Conservation (phyloP, 208 protist species). For the Leptomonas pyrrhocoris region DNA sequence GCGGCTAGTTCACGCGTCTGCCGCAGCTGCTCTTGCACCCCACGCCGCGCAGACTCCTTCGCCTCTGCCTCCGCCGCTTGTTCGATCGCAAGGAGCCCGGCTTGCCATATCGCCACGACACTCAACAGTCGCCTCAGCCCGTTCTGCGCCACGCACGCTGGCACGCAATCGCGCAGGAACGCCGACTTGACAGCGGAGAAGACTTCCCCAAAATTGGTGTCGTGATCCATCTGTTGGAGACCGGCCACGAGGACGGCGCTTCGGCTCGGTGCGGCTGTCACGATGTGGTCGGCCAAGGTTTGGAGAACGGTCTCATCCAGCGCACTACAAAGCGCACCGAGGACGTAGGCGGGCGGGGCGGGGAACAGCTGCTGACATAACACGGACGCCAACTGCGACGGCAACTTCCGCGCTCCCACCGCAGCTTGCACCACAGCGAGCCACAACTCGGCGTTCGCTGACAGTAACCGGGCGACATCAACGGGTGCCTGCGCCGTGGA, state of each 20-base stretch:
- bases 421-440: slow-evolving; percentile 26
- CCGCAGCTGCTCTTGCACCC: slow-evolving; percentile 12
- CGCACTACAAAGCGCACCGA: not conserved
- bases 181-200: not conserved
- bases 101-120: slow-evolving; percentile 1
- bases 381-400: not conserved
- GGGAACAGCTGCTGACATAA: slow-evolving; percentile 12
- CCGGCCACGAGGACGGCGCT: not conserved
- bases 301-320: not conserved
- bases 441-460: slow-evolving; percentile 1
- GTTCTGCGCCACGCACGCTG: not conserved
- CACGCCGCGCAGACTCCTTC: slow-evolving; percentile 4
- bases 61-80: not conserved
- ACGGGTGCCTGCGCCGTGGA: not conserved
- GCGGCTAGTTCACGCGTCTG: slow-evolving; percentile 6
- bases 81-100: not conserved
- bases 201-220: too few species aligned
- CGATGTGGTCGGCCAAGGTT: not conserved
- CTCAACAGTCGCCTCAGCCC: slow-evolving; percentile 20
- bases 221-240: not conserved
- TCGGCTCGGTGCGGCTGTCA: not conserved
- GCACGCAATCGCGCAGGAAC: not conserved
- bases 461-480: not conserved
- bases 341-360: slow-evolving; percentile 1
- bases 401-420: slow-evolving; percentile 1